phyloP scores from a whole-genome alignment of 1,284 basidiomycete genomes.

The Boletus sp. region DNA sequence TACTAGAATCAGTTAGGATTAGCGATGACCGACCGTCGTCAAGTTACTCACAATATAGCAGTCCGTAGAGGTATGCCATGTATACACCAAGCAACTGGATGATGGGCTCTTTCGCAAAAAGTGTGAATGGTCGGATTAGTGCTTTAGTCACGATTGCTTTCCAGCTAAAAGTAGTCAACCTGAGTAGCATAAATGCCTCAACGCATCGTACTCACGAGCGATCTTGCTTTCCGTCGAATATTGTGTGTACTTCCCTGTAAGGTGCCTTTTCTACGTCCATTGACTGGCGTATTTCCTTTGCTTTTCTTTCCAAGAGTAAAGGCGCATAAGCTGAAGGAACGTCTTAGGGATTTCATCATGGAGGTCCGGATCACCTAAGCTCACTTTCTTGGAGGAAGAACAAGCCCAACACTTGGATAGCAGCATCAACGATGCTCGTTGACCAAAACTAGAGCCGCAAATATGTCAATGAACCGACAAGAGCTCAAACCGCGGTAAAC shows the following conservation, averaged over 20 bases:
- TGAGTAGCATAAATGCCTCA: background rate
- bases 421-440: slow-evolving; percentile 56
- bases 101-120: slow-evolving; percentile 53
- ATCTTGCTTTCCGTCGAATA: slow-evolving; percentile 47
- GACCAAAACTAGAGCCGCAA: slow-evolving; percentile 57
- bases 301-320: slow-evolving; percentile 62
- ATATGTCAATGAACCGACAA: background rate
- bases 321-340: slow-evolving; percentile 58
- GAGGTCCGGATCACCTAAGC: background rate
- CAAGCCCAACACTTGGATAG: slow-evolving; percentile 56
- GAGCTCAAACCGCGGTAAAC: slow-evolving; percentile 19
- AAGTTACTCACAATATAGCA: slow-evolving; percentile 53
- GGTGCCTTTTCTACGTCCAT: slow-evolving; percentile 48
- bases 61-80: slow-evolving; percentile 55
- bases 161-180: slow-evolving; percentile 37
- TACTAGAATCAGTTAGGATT: slow-evolving; percentile 41
- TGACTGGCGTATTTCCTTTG: slow-evolving; percentile 50
- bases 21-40: background rate
- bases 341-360: background rate
- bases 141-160: slow-evolving; percentile 40
- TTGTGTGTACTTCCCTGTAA: slow-evolving; percentile 44
- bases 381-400: slow-evolving; percentile 67
- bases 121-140: slow-evolving; percentile 51
- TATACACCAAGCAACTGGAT: slow-evolving; percentile 51
- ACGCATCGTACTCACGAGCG: slow-evolving; percentile 43